Evolutionary conservation across 2,329 filamentous ascomycete species (phyloP), one percentile per base, ranked within the genome.

Genomic region (Trichoderma sp.): DNA sequence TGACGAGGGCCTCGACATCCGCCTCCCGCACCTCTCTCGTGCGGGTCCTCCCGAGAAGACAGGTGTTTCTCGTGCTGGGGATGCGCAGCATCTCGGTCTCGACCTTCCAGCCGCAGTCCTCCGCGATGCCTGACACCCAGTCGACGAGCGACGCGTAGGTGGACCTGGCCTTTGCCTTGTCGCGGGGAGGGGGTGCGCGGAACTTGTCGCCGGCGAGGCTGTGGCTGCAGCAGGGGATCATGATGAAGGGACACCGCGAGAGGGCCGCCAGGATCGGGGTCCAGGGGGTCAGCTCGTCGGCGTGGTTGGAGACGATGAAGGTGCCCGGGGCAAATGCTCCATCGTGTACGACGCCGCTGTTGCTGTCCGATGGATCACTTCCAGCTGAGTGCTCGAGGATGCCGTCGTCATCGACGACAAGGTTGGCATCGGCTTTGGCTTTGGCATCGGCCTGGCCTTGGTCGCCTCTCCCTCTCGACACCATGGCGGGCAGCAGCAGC

Each of bases 261-360:
- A 92, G 79, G 7, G 87, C 85, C 1, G 92, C 93, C 47, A 99
- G 85, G 19, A 98, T 84, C 0, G 95, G 95, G 0, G 95, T 98
- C 95, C 95, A 99, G 0, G 92, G 87, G 0, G 95, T 99, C 15
- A 99, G 84, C 78, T 99, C 93, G 74, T 99, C 95, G 12, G 94
- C 94, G 75, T 99, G 95, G 74, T 99, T 99, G 56, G 93, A 96
- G 68, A 99, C 90, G 71, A 99, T 92, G 76, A 99, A 99, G 0
- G 92, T 96, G 30, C 87, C 87, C 17, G 77, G 74, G 0, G 86
- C 82, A 72, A 98, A 97, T 10, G 82, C 72, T 43, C 94, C 95
- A 67, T 81, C 76, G 71, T 87, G 82, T 17, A 81, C 26, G 59
- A 45, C 24, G 17, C n/a, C 41, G 28, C 51, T 19, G 10, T 4